These are phyloP conservation scores for Gastrolobium bilobum DNA, from an alignment of 306 rosid species.

Conservation along the genomic window DNA sequence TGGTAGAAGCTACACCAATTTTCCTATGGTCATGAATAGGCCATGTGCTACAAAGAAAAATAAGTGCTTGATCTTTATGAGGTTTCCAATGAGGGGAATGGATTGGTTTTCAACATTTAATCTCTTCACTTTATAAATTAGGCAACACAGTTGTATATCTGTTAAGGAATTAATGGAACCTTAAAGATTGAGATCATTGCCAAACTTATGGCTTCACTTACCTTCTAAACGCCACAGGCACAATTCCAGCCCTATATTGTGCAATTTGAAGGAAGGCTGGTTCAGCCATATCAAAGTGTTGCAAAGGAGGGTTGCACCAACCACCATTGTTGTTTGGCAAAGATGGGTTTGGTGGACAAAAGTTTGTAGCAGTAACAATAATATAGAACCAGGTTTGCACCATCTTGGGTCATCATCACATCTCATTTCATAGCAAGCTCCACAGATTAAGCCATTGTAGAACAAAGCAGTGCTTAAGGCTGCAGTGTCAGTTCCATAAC, in stretches of 20 bases:
- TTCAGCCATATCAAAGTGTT: slow-evolving; percentile 91
- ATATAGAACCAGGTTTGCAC: slow-evolving; percentile 84
- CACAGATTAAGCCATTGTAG: slow-evolving; percentile 92
- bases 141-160: neutral
- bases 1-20: slow-evolving; percentile 23
- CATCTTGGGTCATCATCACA: slow-evolving; percentile 86
- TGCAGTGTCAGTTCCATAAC: slow-evolving; percentile 90
- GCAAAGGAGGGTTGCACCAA: slow-evolving; percentile 96
- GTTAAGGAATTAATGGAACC: slow-evolving; percentile 5
- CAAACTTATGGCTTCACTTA: slow-evolving; percentile 37
- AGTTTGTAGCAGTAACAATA: slow-evolving; percentile 87
- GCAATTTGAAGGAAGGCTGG: slow-evolving; percentile 95
- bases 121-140: slow-evolving; percentile 25
- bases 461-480: slow-evolving; percentile 92
- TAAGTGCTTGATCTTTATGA: slow-evolving; percentile 9
- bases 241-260: slow-evolving; percentile 89
- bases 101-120: slow-evolving; percentile 33
- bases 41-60: slow-evolving; percentile 19
- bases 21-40: slow-evolving; percentile 20
- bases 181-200: slow-evolving; percentile 13
- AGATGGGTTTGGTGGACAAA: slow-evolving; percentile 86
- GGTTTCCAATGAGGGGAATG: neutral
- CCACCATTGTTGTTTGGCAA: slow-evolving; percentile 88
- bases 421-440: slow-evolving; percentile 81
- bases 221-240: slow-evolving; percentile 89